Percentiles rank a stretch among this genome's conserved stretches.
Conservation (phyloP, 768 basidiomycete species). For the Mycena vulgaris region DNA sequence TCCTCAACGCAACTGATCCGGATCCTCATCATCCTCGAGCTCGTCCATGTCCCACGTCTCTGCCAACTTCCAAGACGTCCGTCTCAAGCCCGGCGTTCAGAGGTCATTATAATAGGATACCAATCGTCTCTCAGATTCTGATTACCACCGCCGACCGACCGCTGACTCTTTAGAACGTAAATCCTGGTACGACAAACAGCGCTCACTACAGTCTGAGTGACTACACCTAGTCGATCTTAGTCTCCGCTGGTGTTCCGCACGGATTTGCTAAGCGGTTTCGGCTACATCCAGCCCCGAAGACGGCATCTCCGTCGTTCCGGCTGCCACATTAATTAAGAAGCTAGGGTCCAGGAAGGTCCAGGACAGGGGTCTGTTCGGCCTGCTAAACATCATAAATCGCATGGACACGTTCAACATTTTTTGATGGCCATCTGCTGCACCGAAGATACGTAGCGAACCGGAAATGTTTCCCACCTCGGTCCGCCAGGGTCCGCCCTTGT, state of each 20-base stretch:
- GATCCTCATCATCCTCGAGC: no score
- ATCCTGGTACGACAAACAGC: not conserved
- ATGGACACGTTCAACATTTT: not conserved
- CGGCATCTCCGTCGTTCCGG: not conserved
- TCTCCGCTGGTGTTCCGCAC: not conserved
- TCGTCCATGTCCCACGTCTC: not conserved
- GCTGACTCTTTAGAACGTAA: not conserved
- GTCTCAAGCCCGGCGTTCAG: not conserved
- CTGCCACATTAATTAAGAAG: conserved; percentile 11
- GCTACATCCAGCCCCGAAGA: not conserved
- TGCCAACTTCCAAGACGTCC: not conserved
- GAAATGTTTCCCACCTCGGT: conserved; percentile 18
- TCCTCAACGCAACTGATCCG: no score
- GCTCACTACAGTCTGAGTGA: not conserved
- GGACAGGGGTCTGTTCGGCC: no score
- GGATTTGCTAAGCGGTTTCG: not conserved
- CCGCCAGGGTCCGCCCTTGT: not conserved
- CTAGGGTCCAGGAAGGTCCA: no score
- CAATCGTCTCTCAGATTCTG: not conserved
- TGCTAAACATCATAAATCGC: not conserved
- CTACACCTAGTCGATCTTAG: not conserved
- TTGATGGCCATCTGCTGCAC: conserved; percentile 14
- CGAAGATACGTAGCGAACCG: not conserved
- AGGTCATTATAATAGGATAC: not conserved
- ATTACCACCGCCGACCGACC: not conserved